Evolutionary conservation across 2,329 filamentous ascomycete genomes (phyloP).

Genomic region (Xylariaceae sp.): DNA sequence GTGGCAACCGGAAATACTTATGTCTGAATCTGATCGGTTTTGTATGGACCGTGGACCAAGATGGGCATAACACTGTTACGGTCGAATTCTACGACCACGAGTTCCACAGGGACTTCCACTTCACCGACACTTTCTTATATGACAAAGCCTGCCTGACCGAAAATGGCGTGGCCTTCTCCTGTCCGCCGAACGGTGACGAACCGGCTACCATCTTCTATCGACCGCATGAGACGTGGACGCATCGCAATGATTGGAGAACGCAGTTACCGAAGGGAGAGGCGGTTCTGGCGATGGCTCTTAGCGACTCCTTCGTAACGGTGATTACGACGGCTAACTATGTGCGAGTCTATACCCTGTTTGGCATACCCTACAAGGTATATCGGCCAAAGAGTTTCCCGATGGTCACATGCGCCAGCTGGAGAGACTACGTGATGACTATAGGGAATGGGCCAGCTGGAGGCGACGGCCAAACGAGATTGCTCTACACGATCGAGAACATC

Average conservation of each 20-base stretch:
- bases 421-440: constrained; percentile 92
- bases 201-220: constrained; percentile 90
- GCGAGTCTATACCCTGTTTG: constrained; percentile 87
- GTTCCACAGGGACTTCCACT: constrained; percentile 89
- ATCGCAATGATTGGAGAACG: constrained; percentile 83
- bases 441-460: constrained; percentile 83
- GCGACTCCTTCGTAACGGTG: constrained; percentile 84
- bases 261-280: constrained; percentile 82
- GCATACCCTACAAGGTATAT: constrained; percentile 82
- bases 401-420: constrained; percentile 89
- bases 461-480: constrained; percentile 70
- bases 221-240: constrained; percentile 94
- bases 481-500: constrained; percentile 92
- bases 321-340: constrained; percentile 85
- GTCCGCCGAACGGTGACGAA: constrained; percentile 59
- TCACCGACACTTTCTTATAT: constrained; percentile 92
- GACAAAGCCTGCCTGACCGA: constrained; percentile 92
- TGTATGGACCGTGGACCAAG: constrained; percentile 95
- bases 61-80: constrained; percentile 86
- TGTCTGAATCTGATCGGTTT: constrained; percentile 91
- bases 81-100: constrained; percentile 98
- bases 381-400: constrained; percentile 85
- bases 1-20: constrained; percentile 86
- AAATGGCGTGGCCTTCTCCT: constrained; percentile 79
- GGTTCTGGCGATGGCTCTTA: constrained; percentile 82